These are phyloP conservation scores for Drechslerella coelobrocha DNA, from an alignment of 2,329 filamentous ascomycete genomes.

Conservation along the genomic window DNA sequence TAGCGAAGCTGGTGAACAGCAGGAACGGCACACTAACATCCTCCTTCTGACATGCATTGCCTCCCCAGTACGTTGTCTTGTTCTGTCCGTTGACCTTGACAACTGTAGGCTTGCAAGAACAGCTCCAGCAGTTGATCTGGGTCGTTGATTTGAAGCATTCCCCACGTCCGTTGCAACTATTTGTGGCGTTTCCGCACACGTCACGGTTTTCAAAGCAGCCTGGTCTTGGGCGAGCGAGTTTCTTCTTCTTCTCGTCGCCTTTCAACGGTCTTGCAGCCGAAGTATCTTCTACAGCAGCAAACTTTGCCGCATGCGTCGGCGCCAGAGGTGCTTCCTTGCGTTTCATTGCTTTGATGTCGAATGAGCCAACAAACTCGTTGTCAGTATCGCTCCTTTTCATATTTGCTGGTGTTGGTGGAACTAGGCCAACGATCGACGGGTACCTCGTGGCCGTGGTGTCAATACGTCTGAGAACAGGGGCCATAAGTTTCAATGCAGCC, in stretches of 20 bases:
- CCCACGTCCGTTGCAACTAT: slow-evolving; percentile 83
- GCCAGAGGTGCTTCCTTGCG: slow-evolving; percentile 39
- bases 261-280: slow-evolving; percentile 58
- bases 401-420: slow-evolving; percentile 31
- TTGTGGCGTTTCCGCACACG: slow-evolving; percentile 73
- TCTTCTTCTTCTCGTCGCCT: slow-evolving; percentile 39
- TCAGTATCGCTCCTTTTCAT: slow-evolving; percentile 30
- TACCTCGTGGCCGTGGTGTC: slow-evolving; percentile 24
- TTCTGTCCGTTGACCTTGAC: slow-evolving; percentile 61
- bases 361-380: slow-evolving; percentile 23
- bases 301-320: slow-evolving; percentile 15
- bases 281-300: slow-evolving; percentile 54
- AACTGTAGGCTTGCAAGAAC: slow-evolving; percentile 72
- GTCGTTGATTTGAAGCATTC: slow-evolving; percentile 70
- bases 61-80: slow-evolving; percentile 79
- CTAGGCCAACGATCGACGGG: slow-evolving; percentile 39
- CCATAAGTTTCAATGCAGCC: slow-evolving; percentile 32
- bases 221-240: slow-evolving; percentile 64
- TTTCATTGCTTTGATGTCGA: slow-evolving; percentile 36
- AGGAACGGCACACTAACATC: slow-evolving; percentile 90
- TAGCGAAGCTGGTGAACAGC: slow-evolving; percentile 77
- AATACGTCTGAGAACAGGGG: slow-evolving; percentile 22
- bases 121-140: slow-evolving; percentile 73
- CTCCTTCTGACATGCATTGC: slow-evolving; percentile 85
- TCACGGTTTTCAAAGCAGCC: slow-evolving; percentile 76